A percentile compares a stretch with the other conserved stretches of the same genome.
phyloP scores from a whole-genome alignment of 257 asterid genomes.

The Striga asiatica region DNA sequence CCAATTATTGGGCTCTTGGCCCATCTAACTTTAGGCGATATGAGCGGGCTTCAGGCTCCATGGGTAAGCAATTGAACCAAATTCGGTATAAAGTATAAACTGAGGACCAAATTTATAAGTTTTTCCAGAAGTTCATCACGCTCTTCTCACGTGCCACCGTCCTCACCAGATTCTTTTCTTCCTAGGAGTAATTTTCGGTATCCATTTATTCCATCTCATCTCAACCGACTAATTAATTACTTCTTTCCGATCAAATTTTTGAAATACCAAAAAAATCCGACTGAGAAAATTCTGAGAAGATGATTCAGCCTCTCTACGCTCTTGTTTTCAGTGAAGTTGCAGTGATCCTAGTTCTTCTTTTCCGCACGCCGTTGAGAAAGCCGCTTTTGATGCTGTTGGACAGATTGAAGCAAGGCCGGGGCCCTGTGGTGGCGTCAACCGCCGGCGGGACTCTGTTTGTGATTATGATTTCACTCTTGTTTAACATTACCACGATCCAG shows the following conservation, averaged over 20 bases:
- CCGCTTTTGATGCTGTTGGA: slow-evolving; percentile 45
- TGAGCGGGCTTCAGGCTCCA: too few species aligned
- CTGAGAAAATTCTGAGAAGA: slow-evolving; percentile 6
- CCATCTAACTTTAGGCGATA: too few species aligned
- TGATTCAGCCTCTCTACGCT: slow-evolving; percentile 63
- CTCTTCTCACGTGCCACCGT: too few species aligned
- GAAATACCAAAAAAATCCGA: neutral
- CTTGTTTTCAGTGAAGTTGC: slow-evolving; percentile 53
- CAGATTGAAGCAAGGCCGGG: slow-evolving; percentile 55
- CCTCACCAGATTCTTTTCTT: too few species aligned
- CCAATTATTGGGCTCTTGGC: neutral
- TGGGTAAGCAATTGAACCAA: too few species aligned
- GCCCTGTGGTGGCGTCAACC: slow-evolving; percentile 57
- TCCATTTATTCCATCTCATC: neutral
- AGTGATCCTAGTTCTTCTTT: slow-evolving; percentile 40
- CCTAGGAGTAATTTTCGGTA: too few species aligned
- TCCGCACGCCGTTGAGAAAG: slow-evolving; percentile 60
- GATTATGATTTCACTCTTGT: slow-evolving; percentile 39
- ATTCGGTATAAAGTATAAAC: too few species aligned
- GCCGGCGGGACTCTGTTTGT: slow-evolving; percentile 59
- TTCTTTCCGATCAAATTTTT: neutral
- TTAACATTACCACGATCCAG: slow-evolving; percentile 30
- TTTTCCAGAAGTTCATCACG: too few species aligned
- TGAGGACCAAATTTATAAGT: too few species aligned
- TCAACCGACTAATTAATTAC: neutral